phyloP scores from a whole-genome alignment of 768 basidiomycete species.

The Tremella fuciformis region DNA sequence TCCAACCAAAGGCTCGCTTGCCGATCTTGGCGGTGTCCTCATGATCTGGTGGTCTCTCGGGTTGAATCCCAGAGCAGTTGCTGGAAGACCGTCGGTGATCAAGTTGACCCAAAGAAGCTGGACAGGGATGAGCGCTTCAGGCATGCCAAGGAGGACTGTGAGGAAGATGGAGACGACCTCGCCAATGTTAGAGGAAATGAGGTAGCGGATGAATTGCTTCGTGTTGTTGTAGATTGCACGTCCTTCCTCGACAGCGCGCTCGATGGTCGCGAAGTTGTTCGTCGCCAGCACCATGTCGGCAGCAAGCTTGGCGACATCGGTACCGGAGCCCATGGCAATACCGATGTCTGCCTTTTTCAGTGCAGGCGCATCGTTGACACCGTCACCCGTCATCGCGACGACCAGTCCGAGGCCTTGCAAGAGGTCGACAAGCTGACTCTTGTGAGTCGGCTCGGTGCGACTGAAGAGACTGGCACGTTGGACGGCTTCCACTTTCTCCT shows the following conservation, averaged over 20 bases:
- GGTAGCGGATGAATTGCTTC: constrained; percentile 98
- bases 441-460: constrained; percentile 91
- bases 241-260: constrained; percentile 94
- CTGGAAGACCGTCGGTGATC: constrained; percentile 89
- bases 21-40: constrained; percentile 85
- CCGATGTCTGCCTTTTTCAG: constrained; percentile 97
- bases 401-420: constrained; percentile 87
- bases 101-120: constrained; percentile 98
- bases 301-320: constrained; percentile 95
- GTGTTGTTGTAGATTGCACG: constrained; percentile 98
- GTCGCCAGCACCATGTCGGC: constrained; percentile 81
- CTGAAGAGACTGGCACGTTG: constrained; percentile 85
- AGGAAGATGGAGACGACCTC: constrained; percentile 94
- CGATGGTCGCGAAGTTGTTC: constrained; percentile 96
- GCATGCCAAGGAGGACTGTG: constrained; percentile 96
- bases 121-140: constrained; percentile 96
- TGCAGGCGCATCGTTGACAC: constrained; percentile 97
- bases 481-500: constrained; percentile 82
- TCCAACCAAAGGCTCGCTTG: constrained; percentile 83
- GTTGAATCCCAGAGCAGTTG: constrained; percentile 96
- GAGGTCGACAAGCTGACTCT: constrained; percentile 89
- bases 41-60: constrained; percentile 92
- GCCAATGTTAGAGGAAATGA: constrained; percentile 94
- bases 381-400: constrained; percentile 92
- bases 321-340: constrained; percentile 98